Evolutionary conservation across 371 early-diverging fungal species (phyloP), one percentile per base, ranked within the genome.

Genomic region (Rhizomucor miehei): DNA sequence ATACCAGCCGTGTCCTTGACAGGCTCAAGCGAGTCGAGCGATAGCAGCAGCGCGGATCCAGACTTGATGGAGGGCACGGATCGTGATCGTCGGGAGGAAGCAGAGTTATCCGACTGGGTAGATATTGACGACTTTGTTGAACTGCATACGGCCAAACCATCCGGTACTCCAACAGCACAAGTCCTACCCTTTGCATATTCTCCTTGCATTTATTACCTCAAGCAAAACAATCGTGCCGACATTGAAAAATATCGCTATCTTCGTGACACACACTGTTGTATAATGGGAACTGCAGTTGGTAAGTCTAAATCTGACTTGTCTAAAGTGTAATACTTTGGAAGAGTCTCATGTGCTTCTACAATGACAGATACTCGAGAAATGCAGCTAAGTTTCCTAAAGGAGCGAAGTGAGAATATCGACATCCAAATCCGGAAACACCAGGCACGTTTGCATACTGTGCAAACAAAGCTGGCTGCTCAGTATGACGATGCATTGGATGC

Each of bases 141-240:
- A 48, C 46, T 76, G 20, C 54, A 61, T 24, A 51, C 37, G 13
- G 20, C 38, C 20, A 14, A 10, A 8, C 76, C 75, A 1, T 43
- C 49, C 12, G 29, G 54, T 5, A 17, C 57, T 11, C 75, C 75
- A 2, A 51, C 40, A 1, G 66, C 85, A 2, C 70, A 69, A 47
- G 80, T 84, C 13, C 56, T 82, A 0, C 84, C 89, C 0, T 83
- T 87, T 59, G 71, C 79, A 0, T 86, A 79, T 69, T 60, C 78
- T 0, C 89, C 89, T 0, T 70, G 75, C 51, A 60, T 87, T 13
- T 73, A 79, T 38, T 89, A 86, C 61, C 78, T 77, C 56, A 82
- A 80, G 47, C 77, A 80, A 53, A 73, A 56, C n/a, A 67, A 76
- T 43, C 66, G 73, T 43, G 69, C 64, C 36, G 76, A 73, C 40